These are phyloP conservation scores for Ashbya aceris DNA, from an alignment of 1,139 yeast species.

Conservation along the genomic window DNA sequence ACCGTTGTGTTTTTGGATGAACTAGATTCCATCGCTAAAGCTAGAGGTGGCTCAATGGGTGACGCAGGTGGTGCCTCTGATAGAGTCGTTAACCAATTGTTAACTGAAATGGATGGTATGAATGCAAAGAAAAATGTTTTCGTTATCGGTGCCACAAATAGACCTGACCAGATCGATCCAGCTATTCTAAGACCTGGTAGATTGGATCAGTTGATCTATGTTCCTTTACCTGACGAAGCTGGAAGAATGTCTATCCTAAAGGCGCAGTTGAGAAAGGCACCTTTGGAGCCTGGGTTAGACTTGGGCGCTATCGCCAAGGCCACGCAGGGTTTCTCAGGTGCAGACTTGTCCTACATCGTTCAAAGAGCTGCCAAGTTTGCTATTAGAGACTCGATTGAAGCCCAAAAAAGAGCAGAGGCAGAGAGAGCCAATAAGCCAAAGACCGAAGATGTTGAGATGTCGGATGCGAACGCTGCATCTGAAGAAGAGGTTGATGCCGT, in stretches of 20 bases:
- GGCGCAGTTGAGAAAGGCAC: constrained; percentile 97
- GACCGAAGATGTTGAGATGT: constrained; percentile 58
- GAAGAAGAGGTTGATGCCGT: constrained; percentile 76
- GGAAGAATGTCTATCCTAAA: constrained; percentile 88
- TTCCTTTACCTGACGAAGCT: constrained; percentile 92
- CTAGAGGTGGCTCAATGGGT: constrained; percentile 88
- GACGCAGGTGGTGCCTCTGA: constrained; percentile 99
- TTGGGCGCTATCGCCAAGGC: constrained; percentile 82
- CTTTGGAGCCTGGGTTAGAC: constrained; percentile 94
- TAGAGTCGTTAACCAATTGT: constrained; percentile 94
- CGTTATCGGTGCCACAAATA: constrained; percentile 97
- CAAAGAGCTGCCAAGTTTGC: constrained; percentile 99
- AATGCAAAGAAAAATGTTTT: constrained; percentile 97
- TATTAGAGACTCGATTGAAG: constrained; percentile 94
- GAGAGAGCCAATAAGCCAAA: constrained; percentile 41
- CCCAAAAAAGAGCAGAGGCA: constrained; percentile 48
- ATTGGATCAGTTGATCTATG: constrained; percentile 95
- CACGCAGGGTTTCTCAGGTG: constrained; percentile 97
- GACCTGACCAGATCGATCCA: constrained; percentile 98
- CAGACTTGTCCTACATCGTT: constrained; percentile 92
- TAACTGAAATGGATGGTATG: constrained; percentile 99
- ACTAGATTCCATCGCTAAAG: constrained; percentile 93
- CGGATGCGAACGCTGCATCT: constrained; percentile 37
- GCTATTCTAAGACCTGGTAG: constrained; percentile 99
- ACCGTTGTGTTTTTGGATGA: constrained; percentile 96